Base-by-base conservation (phyloP, 805 yeast species). In the Monosporozyma aerobia region DNA sequence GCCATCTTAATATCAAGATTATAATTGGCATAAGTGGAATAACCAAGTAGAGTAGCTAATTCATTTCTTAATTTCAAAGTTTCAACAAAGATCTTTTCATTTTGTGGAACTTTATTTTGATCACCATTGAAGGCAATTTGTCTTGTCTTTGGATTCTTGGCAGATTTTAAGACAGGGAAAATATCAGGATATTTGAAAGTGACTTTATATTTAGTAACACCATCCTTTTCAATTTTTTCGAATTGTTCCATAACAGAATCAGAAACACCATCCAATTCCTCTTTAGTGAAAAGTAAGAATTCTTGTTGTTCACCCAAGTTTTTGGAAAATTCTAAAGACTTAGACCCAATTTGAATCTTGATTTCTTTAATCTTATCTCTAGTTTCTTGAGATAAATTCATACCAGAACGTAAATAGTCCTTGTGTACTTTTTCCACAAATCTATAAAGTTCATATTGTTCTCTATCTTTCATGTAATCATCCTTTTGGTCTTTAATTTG, bases 101-200 rank as follows among this genome's bases (percentile, higher is more conserved):
- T 88, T 55, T 77, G 78, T 9, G 83, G 78, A 46, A 77, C 80
- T 61, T 85, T 83, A 64, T 80, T 79, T 65, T 83, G 88, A 65
- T 83, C 84, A 30, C 83, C 89, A 46, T 78, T 61, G 59, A 75
- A 83, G 1, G 89, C 88, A 11, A 67, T 63, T 62, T 79, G 81
- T 70, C 96, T 79, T 2, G 94, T 85, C 22, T 77, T 77, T 44
- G 81, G 76, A 56, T 69, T 70, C 52, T 75, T 73, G 44, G 95
- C 90, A 65, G 81, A 81, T 64, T 85, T 85, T 67, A 86, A 68
- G n/a, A 85, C 84, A 1, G 95, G 95, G 56, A 83, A 72, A 48
- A 84, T 67, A 63, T 87, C 95, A 1, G 95, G 94, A 61, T 85
- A 85, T 67, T 88, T 87, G 72, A 79, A 86, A 2, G 94, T 84